These are phyloP conservation scores for Physaria fendleri DNA, from an alignment of 345 rosid species.

Conservation along the genomic window DNA sequence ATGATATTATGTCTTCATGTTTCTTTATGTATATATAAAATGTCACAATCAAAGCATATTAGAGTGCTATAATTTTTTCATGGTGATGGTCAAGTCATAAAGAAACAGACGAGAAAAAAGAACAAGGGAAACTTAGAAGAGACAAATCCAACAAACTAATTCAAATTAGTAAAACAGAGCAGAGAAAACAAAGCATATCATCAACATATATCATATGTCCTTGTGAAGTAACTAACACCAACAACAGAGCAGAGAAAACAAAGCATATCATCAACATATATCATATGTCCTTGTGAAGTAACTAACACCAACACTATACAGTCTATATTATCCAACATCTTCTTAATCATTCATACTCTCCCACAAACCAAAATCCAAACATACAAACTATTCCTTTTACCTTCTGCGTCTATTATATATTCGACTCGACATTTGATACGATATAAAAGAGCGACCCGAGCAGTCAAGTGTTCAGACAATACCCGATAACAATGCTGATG, in stretches of 20 bases:
- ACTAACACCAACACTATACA: conserved; percentile 30
- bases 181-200: conserved; percentile 21
- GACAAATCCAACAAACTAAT: conserved; percentile 5
- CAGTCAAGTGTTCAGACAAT: conserved; percentile 34
- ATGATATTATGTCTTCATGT: conserved; percentile 12
- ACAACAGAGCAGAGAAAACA: no score
- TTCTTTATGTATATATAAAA: conserved; percentile 18
- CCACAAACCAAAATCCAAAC: conserved; percentile 19
- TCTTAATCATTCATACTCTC: conserved; percentile 8
- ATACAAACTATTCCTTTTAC: background rate
- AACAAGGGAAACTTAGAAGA: background rate
- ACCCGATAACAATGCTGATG: conserved; percentile 54
- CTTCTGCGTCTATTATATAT: conserved; percentile 20
- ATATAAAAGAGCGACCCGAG: background rate
- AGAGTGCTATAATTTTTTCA: no score
- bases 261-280: no score
- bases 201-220: conserved; percentile 19
- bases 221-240: conserved; percentile 18
- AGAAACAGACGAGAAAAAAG: background rate
- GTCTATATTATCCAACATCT: conserved; percentile 10
- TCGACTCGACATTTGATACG: conserved; percentile 25
- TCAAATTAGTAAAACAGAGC: conserved; percentile 3
- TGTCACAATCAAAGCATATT: conserved; percentile 24
- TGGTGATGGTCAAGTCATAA: no score
- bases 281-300: no score